phyloP scores from a whole-genome alignment of 108 stramenopile species.

The Nannochloropsis salina region DNA sequence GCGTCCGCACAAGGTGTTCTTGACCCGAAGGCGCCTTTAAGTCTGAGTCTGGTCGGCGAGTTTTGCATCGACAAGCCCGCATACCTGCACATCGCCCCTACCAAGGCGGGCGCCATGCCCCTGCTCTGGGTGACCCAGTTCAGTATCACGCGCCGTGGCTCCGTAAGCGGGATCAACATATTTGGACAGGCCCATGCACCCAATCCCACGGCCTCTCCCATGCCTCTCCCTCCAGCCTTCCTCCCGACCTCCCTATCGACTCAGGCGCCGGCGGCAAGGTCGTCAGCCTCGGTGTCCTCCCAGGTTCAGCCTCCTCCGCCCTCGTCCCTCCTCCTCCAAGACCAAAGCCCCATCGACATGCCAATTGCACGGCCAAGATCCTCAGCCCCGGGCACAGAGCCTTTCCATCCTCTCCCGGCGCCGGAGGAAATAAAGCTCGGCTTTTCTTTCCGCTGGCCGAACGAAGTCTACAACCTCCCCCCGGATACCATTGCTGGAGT shows the following conservation, averaged over 20 bases:
- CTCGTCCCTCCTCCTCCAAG: neutral
- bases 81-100: slow-evolving; percentile 31
- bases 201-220: too few species aligned
- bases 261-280: neutral
- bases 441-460: slow-evolving; percentile 76
- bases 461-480: slow-evolving; percentile 73
- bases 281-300: neutral
- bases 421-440: slow-evolving; percentile 19
- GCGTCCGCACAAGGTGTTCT: neutral
- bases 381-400: too few species aligned
- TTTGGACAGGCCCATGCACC: neutral
- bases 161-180: slow-evolving; percentile 29
- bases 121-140: slow-evolving; percentile 42
- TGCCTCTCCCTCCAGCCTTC: neutral
- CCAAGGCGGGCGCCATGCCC: neutral
- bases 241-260: neutral
- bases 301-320: neutral
- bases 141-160: slow-evolving; percentile 32
- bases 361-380: too few species aligned
- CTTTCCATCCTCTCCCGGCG: neutral
- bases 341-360: neutral
- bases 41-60: slow-evolving; percentile 31
- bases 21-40: neutral
- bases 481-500: neutral
- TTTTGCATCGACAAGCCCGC: slow-evolving; percentile 38